Evolutionary conservation across 257 asterid genomes (phyloP), one percentile per base, ranked within the genome.

Genomic region (Solanum clarkiae): DNA sequence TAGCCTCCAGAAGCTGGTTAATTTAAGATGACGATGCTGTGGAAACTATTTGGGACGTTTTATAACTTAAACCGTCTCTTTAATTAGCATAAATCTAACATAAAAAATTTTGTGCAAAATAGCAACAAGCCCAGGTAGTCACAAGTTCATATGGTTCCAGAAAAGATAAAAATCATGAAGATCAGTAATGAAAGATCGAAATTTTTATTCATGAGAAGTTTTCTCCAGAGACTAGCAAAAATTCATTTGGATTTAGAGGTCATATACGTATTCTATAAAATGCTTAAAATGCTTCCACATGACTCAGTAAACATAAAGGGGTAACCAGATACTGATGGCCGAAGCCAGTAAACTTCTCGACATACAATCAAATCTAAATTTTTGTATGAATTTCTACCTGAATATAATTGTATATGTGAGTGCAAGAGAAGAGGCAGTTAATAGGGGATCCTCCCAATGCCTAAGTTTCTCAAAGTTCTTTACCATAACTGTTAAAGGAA

Each of bases 361-460:
- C 54, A 24, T 62, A 54, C 53, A 70, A 81, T 62, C 72, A 36
- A 36, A 4, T 36, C 6, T 3, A 36, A 36, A 4, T 36, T 36
- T 36, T 36, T 36, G 42, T 36, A 83, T 36, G 42, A 18, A 62
- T 79, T 80, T 82, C 42, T 91, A 94, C 99, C 99, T 93, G 93
- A 93, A 92, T 87, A 94, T 92, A 62, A 95, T 88, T 2, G 98
- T 92, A 86, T 94, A 93, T 32, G 85, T 53, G 66, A 94, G 88
- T 81, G 87, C 97, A 80, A 97, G 96, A 89, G 94, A 95, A 47
- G 99, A 88, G 69, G 98, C 92, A 5, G 99, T 97, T 74, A 92
- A 92, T 12, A 87, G 89, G 49, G 99, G 99, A 84, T 97, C 97
- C 11, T 97, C 98, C 99, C 99, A 97, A 51, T 89, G 89, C 89